Conservation (phyloP, 2,329 filamentous ascomycete species). For the Tolypocladium cylindrosporum region DNA sequence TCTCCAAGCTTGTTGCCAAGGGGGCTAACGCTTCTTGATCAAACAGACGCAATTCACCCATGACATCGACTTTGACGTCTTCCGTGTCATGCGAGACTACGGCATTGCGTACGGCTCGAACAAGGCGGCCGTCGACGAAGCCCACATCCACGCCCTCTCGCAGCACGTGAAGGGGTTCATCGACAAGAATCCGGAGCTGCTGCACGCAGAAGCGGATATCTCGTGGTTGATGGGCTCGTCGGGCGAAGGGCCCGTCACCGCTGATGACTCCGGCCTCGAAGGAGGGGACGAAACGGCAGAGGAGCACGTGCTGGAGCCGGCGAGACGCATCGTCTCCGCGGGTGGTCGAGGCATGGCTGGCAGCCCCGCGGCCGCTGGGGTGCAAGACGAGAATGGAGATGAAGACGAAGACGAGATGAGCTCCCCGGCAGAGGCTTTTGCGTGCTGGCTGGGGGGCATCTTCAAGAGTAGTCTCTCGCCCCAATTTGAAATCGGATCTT, state of each 20-base stretch:
- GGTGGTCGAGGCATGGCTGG: neutral
- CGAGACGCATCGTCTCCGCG: neutral
- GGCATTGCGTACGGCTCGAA: constrained; percentile 69
- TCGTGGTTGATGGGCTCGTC: constrained; percentile 31
- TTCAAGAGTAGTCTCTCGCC: constrained; percentile 41
- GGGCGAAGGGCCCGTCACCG: neutral
- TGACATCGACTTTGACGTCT: constrained; percentile 72
- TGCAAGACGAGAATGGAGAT: constrained; percentile 5
- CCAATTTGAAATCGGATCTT: constrained; percentile 44
- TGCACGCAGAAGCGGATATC: constrained; percentile 37
- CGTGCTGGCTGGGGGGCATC: constrained; percentile 23
- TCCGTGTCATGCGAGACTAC: constrained; percentile 75
- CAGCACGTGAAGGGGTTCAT: constrained; percentile 35
- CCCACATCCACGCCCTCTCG: constrained; percentile 32
- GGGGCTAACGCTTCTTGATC: constrained; percentile 1
- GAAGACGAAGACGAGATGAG: constrained; percentile 7
- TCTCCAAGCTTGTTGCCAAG: neutral
- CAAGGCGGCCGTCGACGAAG: constrained; percentile 35
- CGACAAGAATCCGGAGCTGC: constrained; percentile 28
- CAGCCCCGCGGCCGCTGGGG: neutral
- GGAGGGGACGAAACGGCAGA: neutral
- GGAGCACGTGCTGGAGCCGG: neutral
- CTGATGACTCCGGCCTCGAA: neutral
- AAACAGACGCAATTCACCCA: constrained; percentile 42
- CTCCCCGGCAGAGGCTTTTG: constrained; percentile 17